Percentiles rank a stretch among this genome's conserved stretches.
phyloP scores from a whole-genome alignment of 2,329 filamentous ascomycete genomes.

The Pseudogymnoascus sp. region DNA sequence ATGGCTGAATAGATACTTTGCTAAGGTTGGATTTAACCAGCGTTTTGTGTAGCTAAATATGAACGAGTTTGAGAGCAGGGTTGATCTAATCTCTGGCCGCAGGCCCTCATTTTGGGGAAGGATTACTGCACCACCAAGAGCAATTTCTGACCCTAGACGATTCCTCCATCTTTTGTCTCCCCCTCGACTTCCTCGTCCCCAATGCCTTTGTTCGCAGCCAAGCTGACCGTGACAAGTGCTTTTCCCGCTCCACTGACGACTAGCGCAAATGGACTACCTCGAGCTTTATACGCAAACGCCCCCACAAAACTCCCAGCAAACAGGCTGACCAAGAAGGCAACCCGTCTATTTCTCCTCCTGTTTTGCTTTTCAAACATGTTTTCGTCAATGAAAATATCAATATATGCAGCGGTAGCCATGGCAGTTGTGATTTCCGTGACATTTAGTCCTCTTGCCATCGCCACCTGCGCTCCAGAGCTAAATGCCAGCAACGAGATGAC shows the following conservation, averaged over 20 bases:
- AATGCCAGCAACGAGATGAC: conserved; percentile 45
- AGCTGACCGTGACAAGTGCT: conserved; percentile 32
- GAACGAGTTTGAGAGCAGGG: no score
- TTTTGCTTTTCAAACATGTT: conserved; percentile 39
- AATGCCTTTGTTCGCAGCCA: neutral
- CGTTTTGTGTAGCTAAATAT: no score
- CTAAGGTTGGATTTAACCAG: no score
- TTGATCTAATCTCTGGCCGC: no score
- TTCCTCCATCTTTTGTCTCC: no score
- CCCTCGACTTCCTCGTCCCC: no score
- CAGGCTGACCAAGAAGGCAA: conserved; percentile 40
- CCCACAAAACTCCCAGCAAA: conserved; percentile 42
- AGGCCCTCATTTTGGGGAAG: no score
- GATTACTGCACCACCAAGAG: no score
- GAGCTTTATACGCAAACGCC: conserved; percentile 38
- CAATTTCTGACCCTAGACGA: no score
- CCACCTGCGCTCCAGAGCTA: conserved; percentile 50
- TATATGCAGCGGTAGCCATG: conserved; percentile 55
- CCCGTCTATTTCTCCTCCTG: conserved; percentile 39
- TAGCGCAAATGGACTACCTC: conserved; percentile 36
- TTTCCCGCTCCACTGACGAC: conserved; percentile 38
- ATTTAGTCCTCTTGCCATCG: conserved; percentile 43
- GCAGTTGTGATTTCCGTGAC: conserved; percentile 56
- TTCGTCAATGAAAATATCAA: conserved; percentile 50
- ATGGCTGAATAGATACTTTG: no score